Percentiles rank a stretch among this genome's conserved stretches.
phyloP scores from a whole-genome alignment of 208 protist species.

The Tritrichomonas foetus region DNA sequence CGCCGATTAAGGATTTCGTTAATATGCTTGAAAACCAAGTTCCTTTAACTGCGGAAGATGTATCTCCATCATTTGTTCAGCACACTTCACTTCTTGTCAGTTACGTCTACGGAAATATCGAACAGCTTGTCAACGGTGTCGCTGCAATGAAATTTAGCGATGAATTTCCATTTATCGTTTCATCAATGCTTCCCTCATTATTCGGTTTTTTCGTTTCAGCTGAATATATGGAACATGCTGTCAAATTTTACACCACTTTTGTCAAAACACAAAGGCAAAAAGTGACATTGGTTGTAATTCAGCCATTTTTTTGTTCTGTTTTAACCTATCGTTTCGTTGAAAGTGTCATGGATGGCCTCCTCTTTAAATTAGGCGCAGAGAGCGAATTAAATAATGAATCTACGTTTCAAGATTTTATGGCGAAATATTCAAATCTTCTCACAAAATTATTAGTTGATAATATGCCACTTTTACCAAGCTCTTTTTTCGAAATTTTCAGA shows the following conservation, averaged over 20 bases:
- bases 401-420: no score
- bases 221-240: background rate
- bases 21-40: no score
- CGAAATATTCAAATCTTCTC: no score
- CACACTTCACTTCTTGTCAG: background rate
- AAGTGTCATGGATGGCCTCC: background rate
- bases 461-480: no score
- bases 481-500: no score
- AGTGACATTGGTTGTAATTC: background rate
- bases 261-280: background rate
- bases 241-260: background rate
- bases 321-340: background rate
- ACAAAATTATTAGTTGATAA: no score
- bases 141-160: background rate
- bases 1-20: no score
- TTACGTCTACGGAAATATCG: background rate
- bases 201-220: background rate
- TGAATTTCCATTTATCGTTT: constrained; percentile 4
- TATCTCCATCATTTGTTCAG: background rate
- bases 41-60: background rate
- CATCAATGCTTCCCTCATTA: background rate
- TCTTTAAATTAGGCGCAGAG: background rate
- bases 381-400: background rate
- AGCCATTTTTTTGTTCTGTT: constrained; percentile 11
- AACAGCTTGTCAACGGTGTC: background rate